Conservation (phyloP, 495 filamentous ascomycete species). For the Terfezia claveryi region DNA sequence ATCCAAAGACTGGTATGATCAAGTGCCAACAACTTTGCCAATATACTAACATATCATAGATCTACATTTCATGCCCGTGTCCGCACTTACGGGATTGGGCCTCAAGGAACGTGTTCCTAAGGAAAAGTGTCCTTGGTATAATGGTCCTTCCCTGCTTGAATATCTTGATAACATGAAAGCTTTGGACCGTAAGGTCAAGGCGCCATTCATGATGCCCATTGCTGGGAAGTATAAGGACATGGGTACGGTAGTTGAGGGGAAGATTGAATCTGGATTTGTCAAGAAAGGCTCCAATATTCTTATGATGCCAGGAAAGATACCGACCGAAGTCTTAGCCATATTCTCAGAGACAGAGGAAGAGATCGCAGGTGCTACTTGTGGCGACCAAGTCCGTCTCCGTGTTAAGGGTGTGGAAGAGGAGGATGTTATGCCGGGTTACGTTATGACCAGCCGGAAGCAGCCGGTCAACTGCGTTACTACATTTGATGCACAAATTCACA, state of each 20-base stretch:
- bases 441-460: conserved; percentile 78
- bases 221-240: conserved; percentile 89
- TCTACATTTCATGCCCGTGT: conserved; percentile 87
- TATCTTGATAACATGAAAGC: conserved; percentile 79
- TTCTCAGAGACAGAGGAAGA: conserved; percentile 98
- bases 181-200: conserved; percentile 86
- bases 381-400: conserved; percentile 84
- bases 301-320: conserved; percentile 87
- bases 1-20: conserved; percentile 40
- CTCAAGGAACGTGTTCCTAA: conserved; percentile 75
- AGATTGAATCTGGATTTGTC: conserved; percentile 80
- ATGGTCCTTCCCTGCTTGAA: conserved; percentile 83
- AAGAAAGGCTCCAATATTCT: conserved; percentile 63
- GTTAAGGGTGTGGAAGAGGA: conserved; percentile 92
- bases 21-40: neutral
- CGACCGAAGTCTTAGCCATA: conserved; percentile 53
- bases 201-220: conserved; percentile 98
- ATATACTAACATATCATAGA: conserved; percentile 25
- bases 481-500: conserved; percentile 91
- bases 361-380: conserved; percentile 51
- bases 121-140: conserved; percentile 58
- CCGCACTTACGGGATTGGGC: conserved; percentile 60
- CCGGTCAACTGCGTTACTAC: conserved; percentile 70
- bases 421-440: conserved; percentile 90
- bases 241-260: conserved; percentile 93